phyloP scores from a whole-genome alignment of 352 stramenopile genomes.

The Pythium phragmiticola region DNA sequence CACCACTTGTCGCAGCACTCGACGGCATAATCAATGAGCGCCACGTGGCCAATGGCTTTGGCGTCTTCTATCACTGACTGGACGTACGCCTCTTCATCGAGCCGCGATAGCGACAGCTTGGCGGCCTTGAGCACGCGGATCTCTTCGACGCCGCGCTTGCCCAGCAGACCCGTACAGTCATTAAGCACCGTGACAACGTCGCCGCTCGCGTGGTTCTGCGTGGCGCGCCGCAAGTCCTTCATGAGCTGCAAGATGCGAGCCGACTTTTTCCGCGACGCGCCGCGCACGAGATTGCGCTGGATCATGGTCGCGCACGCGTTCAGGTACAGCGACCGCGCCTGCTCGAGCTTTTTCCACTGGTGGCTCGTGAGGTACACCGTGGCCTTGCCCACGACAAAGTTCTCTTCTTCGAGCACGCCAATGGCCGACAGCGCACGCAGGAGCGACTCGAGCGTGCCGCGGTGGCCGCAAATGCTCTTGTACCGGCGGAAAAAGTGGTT shows the following conservation, averaged over 20 bases:
- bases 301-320: slow-evolving; percentile 85
- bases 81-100: slow-evolving; percentile 80
- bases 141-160: slow-evolving; percentile 47
- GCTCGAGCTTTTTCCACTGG: slow-evolving; percentile 81
- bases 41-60: slow-evolving; percentile 48
- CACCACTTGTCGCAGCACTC: slow-evolving; percentile 59
- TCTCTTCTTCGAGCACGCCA: slow-evolving; percentile 76
- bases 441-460: slow-evolving; percentile 70
- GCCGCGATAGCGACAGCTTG: slow-evolving; percentile 45
- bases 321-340: slow-evolving; percentile 71
- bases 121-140: slow-evolving; percentile 63
- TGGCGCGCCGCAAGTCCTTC: slow-evolving; percentile 49
- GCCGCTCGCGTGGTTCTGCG: slow-evolving; percentile 48
- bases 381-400: slow-evolving; percentile 66
- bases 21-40: slow-evolving; percentile 67
- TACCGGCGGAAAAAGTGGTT: slow-evolving; percentile 82
- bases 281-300: slow-evolving; percentile 76
- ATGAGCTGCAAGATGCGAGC: slow-evolving; percentile 58
- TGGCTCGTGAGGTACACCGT: slow-evolving; percentile 79
- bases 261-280: slow-evolving; percentile 66
- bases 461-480: slow-evolving; percentile 79
- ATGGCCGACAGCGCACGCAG: slow-evolving; percentile 77
- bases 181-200: slow-evolving; percentile 65
- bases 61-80: slow-evolving; percentile 70
- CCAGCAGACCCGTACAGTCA: slow-evolving; percentile 56